These are phyloP conservation scores for Neopestalotiopsis sp. DNA, from an alignment of 2,329 filamentous ascomycete species.

Conservation along the genomic window DNA sequence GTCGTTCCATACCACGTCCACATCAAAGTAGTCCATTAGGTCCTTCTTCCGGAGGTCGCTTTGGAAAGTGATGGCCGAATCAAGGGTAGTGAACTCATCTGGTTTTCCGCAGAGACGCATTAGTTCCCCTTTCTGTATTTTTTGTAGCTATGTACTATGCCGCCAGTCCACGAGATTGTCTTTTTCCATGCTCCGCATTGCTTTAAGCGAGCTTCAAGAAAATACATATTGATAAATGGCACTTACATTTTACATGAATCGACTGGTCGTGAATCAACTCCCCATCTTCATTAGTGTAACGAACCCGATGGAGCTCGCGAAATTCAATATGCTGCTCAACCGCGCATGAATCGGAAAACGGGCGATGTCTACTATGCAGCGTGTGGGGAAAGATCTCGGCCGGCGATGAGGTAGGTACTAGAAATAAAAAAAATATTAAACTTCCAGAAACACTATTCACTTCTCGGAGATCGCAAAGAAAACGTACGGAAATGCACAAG, in stretches of 20 bases:
- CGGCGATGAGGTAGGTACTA: slow-evolving; percentile 51
- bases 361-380: too few relatives aligned
- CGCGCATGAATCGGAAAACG: too few relatives aligned
- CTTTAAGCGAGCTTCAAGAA: too few relatives aligned
- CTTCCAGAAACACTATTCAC: too few relatives aligned
- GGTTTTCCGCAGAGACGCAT: neutral
- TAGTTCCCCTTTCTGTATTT: neutral
- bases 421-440: too few relatives aligned
- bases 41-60: slow-evolving; percentile 52
- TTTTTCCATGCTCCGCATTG: too few relatives aligned
- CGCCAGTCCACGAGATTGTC: too few relatives aligned
- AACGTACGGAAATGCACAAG: slow-evolving; percentile 59
- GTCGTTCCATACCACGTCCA: slow-evolving; percentile 59
- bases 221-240: too few relatives aligned
- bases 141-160: neutral
- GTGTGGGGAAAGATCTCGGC: slow-evolving; percentile 53
- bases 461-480: too few relatives aligned
- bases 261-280: slow-evolving; percentile 55
- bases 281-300: slow-evolving; percentile 53
- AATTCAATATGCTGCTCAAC: too few relatives aligned
- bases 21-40: too few relatives aligned
- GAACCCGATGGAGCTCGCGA: too few relatives aligned
- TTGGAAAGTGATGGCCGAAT: slow-evolving; percentile 53
- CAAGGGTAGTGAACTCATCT: slow-evolving; percentile 54
- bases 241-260: slow-evolving; percentile 47